Percentiles rank a stretch among this genome's conserved stretches.
These are phyloP conservation scores for Penicillium macrosclerotiorum DNA, from an alignment of 495 filamentous ascomycete species.

Conservation along the genomic window DNA sequence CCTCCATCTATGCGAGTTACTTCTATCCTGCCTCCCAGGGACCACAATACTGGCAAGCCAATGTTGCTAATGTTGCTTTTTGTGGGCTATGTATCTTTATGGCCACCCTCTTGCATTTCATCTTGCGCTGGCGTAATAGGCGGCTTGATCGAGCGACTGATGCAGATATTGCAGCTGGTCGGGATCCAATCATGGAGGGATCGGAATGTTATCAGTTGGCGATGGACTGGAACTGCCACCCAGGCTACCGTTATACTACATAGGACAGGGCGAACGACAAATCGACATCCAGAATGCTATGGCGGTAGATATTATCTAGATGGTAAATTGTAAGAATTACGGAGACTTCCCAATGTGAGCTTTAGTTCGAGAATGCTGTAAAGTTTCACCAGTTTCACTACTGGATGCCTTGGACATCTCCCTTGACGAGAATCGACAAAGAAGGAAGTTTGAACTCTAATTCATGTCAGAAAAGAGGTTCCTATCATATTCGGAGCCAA, in stretches of 20 bases:
- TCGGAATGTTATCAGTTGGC: conserved; percentile 5
- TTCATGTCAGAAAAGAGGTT: too few species aligned
- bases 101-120: conserved; percentile 9
- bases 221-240: conserved; percentile 13
- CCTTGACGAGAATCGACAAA: too few species aligned
- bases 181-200: conserved; percentile 2
- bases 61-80: conserved; percentile 15
- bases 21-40: conserved; percentile 29
- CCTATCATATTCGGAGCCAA: too few species aligned
- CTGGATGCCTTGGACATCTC: too few species aligned
- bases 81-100: conserved; percentile 8
- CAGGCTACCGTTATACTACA: conserved; percentile 8
- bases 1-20: conserved; percentile 42
- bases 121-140: conserved; percentile 4
- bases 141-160: conserved; percentile 5
- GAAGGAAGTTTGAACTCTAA: too few species aligned
- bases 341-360: too few species aligned
- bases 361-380: too few species aligned
- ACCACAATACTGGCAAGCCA: conserved; percentile 14
- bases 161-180: conserved; percentile 2
- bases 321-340: too few species aligned
- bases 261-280: conserved; percentile 6
- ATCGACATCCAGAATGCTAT: background rate
- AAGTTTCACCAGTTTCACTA: too few species aligned
- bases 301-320: too few species aligned